Percentiles rank a stretch among this genome's conserved stretches.
Conservation (phyloP, 75 land plant species). For the Picea sitchensis region DNA sequence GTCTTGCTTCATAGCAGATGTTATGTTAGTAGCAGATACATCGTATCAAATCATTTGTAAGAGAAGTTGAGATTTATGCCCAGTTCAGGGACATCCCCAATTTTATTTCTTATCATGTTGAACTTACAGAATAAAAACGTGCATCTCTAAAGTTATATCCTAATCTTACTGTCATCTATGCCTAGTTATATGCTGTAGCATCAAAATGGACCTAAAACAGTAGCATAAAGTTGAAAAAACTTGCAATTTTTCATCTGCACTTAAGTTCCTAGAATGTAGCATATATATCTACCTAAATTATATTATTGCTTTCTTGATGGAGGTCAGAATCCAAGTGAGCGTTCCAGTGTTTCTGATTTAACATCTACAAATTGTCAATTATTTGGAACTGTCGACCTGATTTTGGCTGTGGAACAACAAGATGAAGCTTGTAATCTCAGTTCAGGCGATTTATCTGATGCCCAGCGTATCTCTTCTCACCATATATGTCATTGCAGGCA, state of each 20-base stretch:
- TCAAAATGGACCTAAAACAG: background rate
- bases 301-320: background rate
- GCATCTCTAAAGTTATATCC: background rate
- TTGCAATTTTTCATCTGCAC: background rate
- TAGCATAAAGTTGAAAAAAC: background rate
- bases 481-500: slow-evolving; percentile 91
- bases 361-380: background rate
- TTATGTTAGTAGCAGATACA: background rate
- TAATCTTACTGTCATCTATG: too few species aligned
- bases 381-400: slow-evolving; percentile 58
- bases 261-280: background rate
- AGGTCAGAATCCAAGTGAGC: slow-evolving; percentile 7
- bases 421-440: slow-evolving; percentile 20
- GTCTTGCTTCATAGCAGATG: background rate
- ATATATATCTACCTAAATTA: background rate
- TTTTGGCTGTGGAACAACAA: slow-evolving; percentile 60
- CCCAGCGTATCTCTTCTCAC: slow-evolving; percentile 47
- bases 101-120: background rate
- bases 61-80: background rate
- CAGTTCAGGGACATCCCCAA: background rate
- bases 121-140: background rate
- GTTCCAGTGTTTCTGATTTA: slow-evolving; percentile 3
- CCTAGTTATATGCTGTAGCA: background rate
- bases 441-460: slow-evolving; percentile 15
- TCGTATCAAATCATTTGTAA: background rate